Evolutionary conservation across 1,284 basidiomycete species (phyloP), one percentile per base, ranked within the genome.

Genomic region (Tilletia setariae): DNA sequence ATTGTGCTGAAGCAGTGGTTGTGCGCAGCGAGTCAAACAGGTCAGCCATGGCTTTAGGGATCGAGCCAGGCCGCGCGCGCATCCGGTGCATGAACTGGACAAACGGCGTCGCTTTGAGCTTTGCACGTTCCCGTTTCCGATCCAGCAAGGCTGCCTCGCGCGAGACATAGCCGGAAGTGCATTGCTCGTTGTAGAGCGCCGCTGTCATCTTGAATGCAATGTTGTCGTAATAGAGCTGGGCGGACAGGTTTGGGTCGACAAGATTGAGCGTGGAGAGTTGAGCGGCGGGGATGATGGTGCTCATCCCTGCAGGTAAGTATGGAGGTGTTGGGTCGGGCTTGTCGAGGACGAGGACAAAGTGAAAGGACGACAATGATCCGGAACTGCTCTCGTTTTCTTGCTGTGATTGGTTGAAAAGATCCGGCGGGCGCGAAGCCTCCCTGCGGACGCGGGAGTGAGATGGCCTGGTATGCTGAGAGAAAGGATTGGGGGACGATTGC

Each of bases 141-240:
- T 76, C 62, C 1, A 82, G 72, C 63, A 64, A 69, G 40, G 75
- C 71, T 1, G 74, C 72, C 65, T 82, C 76, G 30, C 68, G 66
- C 4, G 72, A 68, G 19, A 82, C 73, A 23, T 79, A 80, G 46
- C 72, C 65, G 2, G 70, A 66, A 1, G 73, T 69, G 13, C 63
- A 56, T 69, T 82, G 76, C 62, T 82, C 79, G 23, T 74, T 74
- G 47, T 74, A 80, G 23, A 82, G 76, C 19, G 79, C 76, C 7
- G 79, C 76, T 0, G 80, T 80, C 71, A 81, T 74, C 65, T 82
- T 82, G 73, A 81, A 82, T 35, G 77, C 71, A 21, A 82, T 73
- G 59, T 79, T 77, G 68, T 79, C 77, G 70, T 82, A 81, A 46
- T 73, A 81, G 35, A 81, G 68, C 43, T 77, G 73, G 9, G 77